A percentile compares a stretch with the other conserved stretches of the same genome.
Conservation (phyloP, 2,329 filamentous ascomycete genomes). For the Pseudovirgaria hyperparasitica region DNA sequence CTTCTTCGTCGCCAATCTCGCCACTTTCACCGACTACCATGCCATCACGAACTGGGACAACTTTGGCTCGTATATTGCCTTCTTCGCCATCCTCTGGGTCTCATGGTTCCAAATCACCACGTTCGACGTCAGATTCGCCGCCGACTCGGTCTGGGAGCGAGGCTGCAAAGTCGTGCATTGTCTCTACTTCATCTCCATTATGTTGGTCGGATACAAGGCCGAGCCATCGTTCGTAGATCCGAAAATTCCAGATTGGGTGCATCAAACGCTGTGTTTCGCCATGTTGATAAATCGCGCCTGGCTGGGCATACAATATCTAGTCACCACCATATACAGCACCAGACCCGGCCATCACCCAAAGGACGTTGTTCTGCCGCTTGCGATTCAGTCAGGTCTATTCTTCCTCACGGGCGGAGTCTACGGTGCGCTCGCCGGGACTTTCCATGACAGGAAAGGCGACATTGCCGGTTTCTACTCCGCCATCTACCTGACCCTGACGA, state of each 20-base stretch:
- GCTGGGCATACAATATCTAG: constrained; percentile 7
- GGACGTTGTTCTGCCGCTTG: constrained; percentile 4
- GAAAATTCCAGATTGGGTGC: constrained; percentile 6
- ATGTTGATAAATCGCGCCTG: constrained; percentile 7
- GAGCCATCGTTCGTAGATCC: constrained; percentile 2
- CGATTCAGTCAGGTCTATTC: constrained; percentile 5
- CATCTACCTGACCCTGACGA: constrained; percentile 38
- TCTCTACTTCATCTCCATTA: constrained; percentile 48
- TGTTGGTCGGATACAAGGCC: constrained; percentile 36
- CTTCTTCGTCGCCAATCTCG: constrained; percentile 48
- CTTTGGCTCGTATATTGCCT: constrained; percentile 31
- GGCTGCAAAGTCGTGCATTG: constrained; percentile 44
- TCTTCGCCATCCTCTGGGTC: constrained; percentile 46
- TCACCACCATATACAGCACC: constrained; percentile 4
- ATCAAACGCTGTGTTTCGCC: constrained; percentile 6
- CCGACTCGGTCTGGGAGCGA: constrained; percentile 48
- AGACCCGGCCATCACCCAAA: constrained; percentile 2
- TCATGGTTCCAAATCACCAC: constrained; percentile 49
- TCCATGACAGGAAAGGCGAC: constrained; percentile 1
- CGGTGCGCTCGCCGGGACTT: constrained; percentile 6
- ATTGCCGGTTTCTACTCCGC: constrained; percentile 21
- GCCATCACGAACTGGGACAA: constrained; percentile 32
- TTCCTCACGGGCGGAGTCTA: constrained; percentile 4
- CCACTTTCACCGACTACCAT: constrained; percentile 42
- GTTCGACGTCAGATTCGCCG: constrained; percentile 49